Evolutionary conservation across 2,329 filamentous ascomycete genomes (phyloP).

Genomic region (Epichloe coenophiala): DNA sequence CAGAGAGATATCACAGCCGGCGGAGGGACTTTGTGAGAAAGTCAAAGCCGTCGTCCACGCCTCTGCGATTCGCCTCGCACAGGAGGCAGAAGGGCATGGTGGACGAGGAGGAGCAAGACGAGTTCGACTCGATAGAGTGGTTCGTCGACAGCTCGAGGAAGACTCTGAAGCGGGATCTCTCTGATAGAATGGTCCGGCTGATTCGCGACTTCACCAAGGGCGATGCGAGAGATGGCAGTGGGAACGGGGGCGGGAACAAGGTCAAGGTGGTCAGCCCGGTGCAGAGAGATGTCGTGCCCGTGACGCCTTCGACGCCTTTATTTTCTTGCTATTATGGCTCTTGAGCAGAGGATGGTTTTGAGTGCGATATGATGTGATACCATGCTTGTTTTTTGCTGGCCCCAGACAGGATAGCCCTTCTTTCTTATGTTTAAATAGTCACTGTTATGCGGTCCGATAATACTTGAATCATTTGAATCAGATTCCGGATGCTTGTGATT

Average conservation of each 20-base stretch:
- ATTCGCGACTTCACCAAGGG: constrained; percentile 3
- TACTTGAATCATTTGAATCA: no score
- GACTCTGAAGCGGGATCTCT: background rate
- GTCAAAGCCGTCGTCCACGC: constrained; percentile 21
- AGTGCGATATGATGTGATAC: background rate
- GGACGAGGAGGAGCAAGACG: constrained; percentile 24
- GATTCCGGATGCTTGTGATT: no score
- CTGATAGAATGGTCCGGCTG: constrained; percentile 2
- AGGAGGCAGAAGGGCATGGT: constrained; percentile 12
- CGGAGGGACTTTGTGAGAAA: constrained; percentile 27
- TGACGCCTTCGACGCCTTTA: constrained; percentile 1
- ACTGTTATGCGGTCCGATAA: background rate
- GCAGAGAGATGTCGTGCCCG: background rate
- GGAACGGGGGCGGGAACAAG: background rate
- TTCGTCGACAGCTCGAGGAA: constrained; percentile 5
- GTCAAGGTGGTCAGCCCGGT: background rate
- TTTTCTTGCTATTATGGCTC: constrained; percentile 3
- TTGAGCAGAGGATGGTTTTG: background rate
- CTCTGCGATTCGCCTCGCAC: constrained; percentile 25
- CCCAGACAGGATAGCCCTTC: background rate
- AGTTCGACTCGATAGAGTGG: constrained; percentile 17
- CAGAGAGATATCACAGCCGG: constrained; percentile 23
- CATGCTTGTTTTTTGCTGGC: background rate
- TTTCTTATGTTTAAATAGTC: background rate
- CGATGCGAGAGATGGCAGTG: background rate